phyloP scores from a whole-genome alignment of 352 stramenopile genomes.

The Peronosclerospora sorghi region DNA sequence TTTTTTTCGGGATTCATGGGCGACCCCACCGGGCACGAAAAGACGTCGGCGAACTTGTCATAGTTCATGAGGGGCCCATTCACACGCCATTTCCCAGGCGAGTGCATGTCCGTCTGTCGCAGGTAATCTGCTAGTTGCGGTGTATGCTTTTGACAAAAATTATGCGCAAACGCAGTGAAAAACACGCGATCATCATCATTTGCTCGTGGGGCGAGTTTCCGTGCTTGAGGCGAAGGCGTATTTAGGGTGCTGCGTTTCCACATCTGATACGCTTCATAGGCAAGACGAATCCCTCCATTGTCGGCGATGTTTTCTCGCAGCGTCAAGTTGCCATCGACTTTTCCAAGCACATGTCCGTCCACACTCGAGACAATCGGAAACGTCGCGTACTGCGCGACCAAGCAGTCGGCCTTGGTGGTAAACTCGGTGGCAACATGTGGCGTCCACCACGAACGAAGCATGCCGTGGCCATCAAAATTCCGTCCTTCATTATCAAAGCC shows the following conservation, averaged over 20 bases:
- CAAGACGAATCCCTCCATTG: constrained; percentile 78
- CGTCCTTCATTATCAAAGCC: constrained; percentile 90
- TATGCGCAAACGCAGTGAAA: constrained; percentile 57
- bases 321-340: constrained; percentile 85
- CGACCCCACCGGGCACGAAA: constrained; percentile 44
- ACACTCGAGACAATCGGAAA: constrained; percentile 33
- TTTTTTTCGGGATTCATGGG: constrained; percentile 61
- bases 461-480: constrained; percentile 76
- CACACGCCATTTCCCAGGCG: constrained; percentile 52
- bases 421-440: constrained; percentile 36
- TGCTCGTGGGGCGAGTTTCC: constrained; percentile 31
- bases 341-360: constrained; percentile 31
- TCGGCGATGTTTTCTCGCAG: constrained; percentile 90
- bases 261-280: constrained; percentile 75
- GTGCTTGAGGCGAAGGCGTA: constrained; percentile 66
- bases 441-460: constrained; percentile 90
- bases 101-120: constrained; percentile 42
- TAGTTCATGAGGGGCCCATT: constrained; percentile 59
- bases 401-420: constrained; percentile 36
- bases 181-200: constrained; percentile 45
- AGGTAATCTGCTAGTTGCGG: constrained; percentile 34
- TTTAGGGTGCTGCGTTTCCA: constrained; percentile 21
- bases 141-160: constrained; percentile 51
- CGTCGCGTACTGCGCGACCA: constrained; percentile 47
- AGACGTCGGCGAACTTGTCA: constrained; percentile 46